Conservation (phyloP, 2,329 filamentous ascomycete species). For the Tolypocladium ophioglossoides region DNA sequence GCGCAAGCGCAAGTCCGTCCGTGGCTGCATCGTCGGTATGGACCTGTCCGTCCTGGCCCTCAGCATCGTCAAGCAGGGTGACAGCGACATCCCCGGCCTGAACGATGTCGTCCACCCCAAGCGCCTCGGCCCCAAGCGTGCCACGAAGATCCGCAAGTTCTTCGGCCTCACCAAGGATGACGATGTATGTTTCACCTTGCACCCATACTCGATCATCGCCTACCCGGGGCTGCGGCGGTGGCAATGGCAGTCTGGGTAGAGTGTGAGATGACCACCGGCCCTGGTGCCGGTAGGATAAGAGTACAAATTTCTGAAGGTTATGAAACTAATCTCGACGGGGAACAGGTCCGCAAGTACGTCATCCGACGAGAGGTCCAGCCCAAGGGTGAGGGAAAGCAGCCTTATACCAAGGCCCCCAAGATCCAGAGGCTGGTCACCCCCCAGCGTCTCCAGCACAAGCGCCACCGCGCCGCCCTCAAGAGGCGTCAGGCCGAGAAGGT, state of each 20-base stretch:
- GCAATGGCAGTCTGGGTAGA: conserved; percentile 41
- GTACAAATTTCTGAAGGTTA: conserved; percentile 5
- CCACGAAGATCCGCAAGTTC: conserved; percentile 99
- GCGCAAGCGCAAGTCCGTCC: conserved; percentile 98
- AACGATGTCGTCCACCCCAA: conserved; percentile 98
- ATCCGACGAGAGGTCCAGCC: conserved; percentile 96
- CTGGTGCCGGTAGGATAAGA: conserved; percentile 9
- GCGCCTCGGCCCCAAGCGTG: conserved; percentile 98
- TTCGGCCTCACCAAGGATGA: conserved; percentile 99
- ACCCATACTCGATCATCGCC: conserved; percentile 55
- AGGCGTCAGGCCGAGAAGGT: conserved; percentile 91
- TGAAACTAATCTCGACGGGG: conserved; percentile 27
- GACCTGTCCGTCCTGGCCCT: conserved; percentile 94
- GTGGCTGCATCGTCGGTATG: conserved; percentile 95
- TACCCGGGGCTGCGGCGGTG: conserved; percentile 45
- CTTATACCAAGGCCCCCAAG: conserved; percentile 99
- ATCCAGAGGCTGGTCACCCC: conserved; percentile 99
- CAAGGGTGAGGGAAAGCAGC: conserved; percentile 93
- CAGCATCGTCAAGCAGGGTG: conserved; percentile 95
- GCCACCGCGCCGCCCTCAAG: conserved; percentile 96
- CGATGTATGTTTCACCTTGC: conserved; percentile 74
- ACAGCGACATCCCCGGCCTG: conserved; percentile 84
- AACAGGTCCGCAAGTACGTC: conserved; percentile 96
- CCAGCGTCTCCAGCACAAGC: conserved; percentile 99
- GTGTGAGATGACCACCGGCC: conserved; percentile 40